phyloP scores from a whole-genome alignment of 2,329 filamentous ascomycete genomes.

The Ophiostoma perfectum region DNA sequence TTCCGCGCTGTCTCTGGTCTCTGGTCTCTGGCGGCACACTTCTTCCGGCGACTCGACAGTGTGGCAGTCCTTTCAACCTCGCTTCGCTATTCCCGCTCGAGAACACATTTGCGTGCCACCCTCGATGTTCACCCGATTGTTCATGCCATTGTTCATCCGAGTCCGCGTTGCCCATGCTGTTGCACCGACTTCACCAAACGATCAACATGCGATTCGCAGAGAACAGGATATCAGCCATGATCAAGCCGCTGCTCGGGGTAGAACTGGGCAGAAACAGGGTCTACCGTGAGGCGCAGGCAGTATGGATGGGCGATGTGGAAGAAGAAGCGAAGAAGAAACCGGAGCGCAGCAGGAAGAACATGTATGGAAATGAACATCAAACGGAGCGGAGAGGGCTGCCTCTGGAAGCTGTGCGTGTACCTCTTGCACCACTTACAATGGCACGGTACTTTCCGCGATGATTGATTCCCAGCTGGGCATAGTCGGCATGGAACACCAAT shows the following conservation, averaged over 20 bases:
- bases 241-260: not conserved
- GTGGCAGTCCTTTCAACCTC: no score
- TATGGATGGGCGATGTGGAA: not conserved
- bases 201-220: not conserved
- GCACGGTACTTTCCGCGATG: not conserved
- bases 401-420: not conserved
- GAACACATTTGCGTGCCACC: no score
- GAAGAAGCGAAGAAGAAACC: not conserved
- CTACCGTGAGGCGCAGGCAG: not conserved
- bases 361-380: not conserved
- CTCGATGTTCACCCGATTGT: no score
- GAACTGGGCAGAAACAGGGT: not conserved
- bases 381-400: not conserved
- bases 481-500: not conserved
- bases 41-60: not conserved
- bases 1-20: not conserved
- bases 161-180: no score
- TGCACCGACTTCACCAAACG: not conserved
- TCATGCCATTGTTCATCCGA: no score
- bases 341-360: no score
- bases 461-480: slow-evolving; percentile 5
- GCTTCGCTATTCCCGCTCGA: no score
- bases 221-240: not conserved
- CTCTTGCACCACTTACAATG: not conserved
- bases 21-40: not conserved